Conservation (phyloP, 2,329 filamentous ascomycete genomes). For the Sporothrix humicola region DNA sequence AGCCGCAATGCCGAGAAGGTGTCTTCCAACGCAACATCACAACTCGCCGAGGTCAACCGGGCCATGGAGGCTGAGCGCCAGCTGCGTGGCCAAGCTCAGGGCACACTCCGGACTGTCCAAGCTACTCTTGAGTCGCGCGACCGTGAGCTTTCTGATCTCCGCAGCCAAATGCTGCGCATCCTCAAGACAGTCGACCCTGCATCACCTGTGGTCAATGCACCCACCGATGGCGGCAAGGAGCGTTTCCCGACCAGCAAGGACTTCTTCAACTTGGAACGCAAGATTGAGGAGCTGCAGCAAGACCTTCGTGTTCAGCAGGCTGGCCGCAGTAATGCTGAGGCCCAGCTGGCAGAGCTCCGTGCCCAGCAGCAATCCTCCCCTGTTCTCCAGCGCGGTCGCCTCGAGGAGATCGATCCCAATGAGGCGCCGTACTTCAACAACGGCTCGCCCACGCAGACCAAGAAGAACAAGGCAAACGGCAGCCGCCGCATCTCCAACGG, state of each 20-base stretch:
- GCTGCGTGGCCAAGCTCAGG: conserved; percentile 80
- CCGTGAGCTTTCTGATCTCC: conserved; percentile 79
- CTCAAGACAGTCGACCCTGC: conserved; percentile 87
- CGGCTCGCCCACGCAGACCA: conserved; percentile 65
- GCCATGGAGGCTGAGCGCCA: conserved; percentile 91
- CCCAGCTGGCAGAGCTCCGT: conserved; percentile 78
- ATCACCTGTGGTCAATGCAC: conserved; percentile 61
- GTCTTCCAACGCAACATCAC: conserved; percentile 77
- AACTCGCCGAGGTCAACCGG: conserved; percentile 86
- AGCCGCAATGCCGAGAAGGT: conserved; percentile 89
- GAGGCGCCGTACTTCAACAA: conserved; percentile 71
- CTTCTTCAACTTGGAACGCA: conserved; percentile 78
- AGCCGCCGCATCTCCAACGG: conserved; percentile 70
- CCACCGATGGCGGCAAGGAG: conserved; percentile 47
- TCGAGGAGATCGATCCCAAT: conserved; percentile 88
- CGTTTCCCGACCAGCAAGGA: conserved; percentile 33
- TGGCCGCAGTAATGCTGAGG: conserved; percentile 79
- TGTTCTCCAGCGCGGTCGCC: conserved; percentile 64
- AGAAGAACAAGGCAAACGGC: conserved; percentile 60
- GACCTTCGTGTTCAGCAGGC: conserved; percentile 84
- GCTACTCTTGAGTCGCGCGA: conserved; percentile 78
- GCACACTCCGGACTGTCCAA: conserved; percentile 82
- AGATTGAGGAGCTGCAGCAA: conserved; percentile 87
- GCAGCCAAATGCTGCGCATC: conserved; percentile 78
- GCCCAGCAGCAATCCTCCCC: conserved; percentile 63